Conservation (phyloP, 2,329 filamentous ascomycete genomes). For the Colletotrichum agaves region DNA sequence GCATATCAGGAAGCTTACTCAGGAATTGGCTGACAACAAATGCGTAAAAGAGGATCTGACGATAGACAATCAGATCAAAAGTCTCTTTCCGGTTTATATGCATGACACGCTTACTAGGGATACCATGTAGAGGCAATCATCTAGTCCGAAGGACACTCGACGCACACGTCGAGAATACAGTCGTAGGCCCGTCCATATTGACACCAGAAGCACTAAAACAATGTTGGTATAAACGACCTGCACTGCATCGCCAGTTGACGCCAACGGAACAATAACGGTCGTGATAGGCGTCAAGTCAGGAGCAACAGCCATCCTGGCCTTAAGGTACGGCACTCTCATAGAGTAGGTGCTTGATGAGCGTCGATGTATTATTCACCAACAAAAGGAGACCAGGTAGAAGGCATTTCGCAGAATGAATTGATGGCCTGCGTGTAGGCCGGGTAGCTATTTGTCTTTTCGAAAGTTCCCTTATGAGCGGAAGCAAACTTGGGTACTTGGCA, state of each 20-base stretch:
- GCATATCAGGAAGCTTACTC: not conserved
- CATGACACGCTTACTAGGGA: not conserved
- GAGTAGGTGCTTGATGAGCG: too few relatives aligned
- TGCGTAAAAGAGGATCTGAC: constrained; percentile 11
- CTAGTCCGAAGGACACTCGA: constrained; percentile 9
- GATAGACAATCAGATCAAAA: not conserved
- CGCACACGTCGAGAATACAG: constrained; percentile 17
- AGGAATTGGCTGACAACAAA: constrained; percentile 8
- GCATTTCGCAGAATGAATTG: too few relatives aligned
- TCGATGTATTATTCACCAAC: too few relatives aligned
- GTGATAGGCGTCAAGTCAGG: constrained; percentile 3
- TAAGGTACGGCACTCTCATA: not conserved
- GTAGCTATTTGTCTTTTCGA: too few relatives aligned
- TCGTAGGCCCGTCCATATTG: constrained; percentile 16
- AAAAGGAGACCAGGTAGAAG: too few relatives aligned
- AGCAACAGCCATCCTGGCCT: not conserved
- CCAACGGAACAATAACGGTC: constrained; percentile 6
- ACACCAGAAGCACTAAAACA: constrained; percentile 3
- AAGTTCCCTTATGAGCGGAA: too few relatives aligned
- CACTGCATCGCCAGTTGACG: not conserved
- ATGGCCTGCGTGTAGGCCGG: too few relatives aligned
- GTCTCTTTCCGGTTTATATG: not conserved
- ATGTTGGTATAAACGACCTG: constrained; percentile 20
- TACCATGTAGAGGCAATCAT: constrained; percentile 10
- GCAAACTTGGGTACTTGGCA: too few relatives aligned